phyloP scores from a whole-genome alignment of 768 basidiomycete genomes.

The Lentinus tigrinus region DNA sequence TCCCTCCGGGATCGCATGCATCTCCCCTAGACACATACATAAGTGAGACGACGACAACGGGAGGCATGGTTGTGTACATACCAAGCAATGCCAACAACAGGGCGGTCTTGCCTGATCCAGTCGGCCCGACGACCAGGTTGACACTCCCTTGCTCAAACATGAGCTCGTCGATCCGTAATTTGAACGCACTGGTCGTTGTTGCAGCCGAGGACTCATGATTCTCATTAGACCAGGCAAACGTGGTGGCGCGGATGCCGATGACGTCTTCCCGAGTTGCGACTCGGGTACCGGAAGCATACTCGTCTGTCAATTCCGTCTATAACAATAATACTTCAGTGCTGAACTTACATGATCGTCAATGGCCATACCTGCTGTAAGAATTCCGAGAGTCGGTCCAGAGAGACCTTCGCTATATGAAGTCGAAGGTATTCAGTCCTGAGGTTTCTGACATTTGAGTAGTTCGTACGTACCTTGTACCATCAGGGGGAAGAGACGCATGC shows the following conservation, averaged over 20 bases:
- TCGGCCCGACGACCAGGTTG: conserved; percentile 60
- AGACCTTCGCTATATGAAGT: conserved; percentile 50
- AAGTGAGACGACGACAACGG: conserved; percentile 25
- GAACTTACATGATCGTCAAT: neutral
- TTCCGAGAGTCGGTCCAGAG: conserved; percentile 53
- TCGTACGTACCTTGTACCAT: conserved; percentile 61
- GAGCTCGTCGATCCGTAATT: conserved; percentile 50
- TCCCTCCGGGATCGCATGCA: conserved; percentile 53
- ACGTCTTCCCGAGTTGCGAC: conserved; percentile 20
- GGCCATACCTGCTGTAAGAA: conserved; percentile 38
- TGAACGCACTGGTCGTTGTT: conserved; percentile 33
- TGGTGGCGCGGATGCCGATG: conserved; percentile 54
- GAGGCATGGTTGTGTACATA: too few species aligned
- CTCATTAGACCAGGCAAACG: conserved; percentile 53
- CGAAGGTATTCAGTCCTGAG: conserved; percentile 27
- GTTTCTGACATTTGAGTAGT: conserved; percentile 39
- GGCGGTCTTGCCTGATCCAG: conserved; percentile 59
- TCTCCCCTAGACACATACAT: conserved; percentile 46
- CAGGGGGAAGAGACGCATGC: neutral
- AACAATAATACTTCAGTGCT: neutral
- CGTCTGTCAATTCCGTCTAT: conserved; percentile 49
- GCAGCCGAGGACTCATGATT: conserved; percentile 31
- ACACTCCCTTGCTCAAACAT: conserved; percentile 51
- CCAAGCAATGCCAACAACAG: conserved; percentile 53
- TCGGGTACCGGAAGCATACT: conserved; percentile 21